Evolutionary conservation across 2,329 filamentous ascomycete species (phyloP), one percentile per base, ranked within the genome.

Genomic region (Blumeria graminis): DNA sequence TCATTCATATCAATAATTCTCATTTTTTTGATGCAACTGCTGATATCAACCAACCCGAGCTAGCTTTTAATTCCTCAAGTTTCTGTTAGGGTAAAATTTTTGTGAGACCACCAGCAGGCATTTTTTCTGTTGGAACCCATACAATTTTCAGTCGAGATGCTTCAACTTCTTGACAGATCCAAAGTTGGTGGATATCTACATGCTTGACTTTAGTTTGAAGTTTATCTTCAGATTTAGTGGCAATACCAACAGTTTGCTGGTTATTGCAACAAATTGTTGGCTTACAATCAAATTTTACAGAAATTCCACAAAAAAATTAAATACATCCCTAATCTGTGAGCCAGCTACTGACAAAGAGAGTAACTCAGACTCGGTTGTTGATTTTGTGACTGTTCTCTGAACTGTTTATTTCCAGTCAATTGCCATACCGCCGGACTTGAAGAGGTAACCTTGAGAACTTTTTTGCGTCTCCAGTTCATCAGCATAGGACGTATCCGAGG

Each of bases 11-110:
- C n/a, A n/a, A n/a, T n/a, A n/a, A n/a, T n/a, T n/a, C n/a, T n/a
- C n/a, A n/a, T n/a, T n/a, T n/a, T n/a, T n/a, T n/a, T n/a, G n/a
- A n/a, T n/a, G n/a, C n/a, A n/a, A n/a, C n/a, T n/a, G n/a, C n/a
- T n/a, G n/a, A n/a, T n/a, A n/a, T n/a, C n/a, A n/a, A n/a, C n/a
- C n/a, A n/a, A n/a, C n/a, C n/a, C n/a, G n/a, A n/a, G n/a, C n/a
- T n/a, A n/a, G n/a, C n/a, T n/a, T 33, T 38, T 33, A 45, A 55
- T 3, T 55, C 53, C 22, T 55, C 45, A 43, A 55, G 45, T 55
- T 55, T 55, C 22, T 55, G 38, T n/a, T 16, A 43, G 5, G 36
- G 18, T 13, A 43, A 10, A 16, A 55, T 55, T 50, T 56, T 56
- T 13, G 43, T 56, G 2, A 39, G 33, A 1, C 55, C 34, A 38